Evolutionary conservation across 768 basidiomycete species (phyloP).

Genomic region (Rhizopogon salebrosus): DNA sequence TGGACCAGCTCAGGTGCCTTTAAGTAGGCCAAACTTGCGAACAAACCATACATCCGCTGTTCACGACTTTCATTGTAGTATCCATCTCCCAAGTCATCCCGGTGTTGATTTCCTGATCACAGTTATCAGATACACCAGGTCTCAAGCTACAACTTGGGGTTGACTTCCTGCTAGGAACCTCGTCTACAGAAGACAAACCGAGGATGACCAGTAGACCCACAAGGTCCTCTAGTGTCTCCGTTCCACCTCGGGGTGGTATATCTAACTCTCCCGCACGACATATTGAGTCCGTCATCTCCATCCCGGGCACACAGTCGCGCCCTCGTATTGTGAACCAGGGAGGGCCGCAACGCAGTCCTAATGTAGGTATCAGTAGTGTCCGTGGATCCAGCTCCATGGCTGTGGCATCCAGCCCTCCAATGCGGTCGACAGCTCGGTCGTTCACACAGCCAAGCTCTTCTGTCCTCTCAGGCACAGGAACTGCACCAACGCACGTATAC

Average conservation of each 20-base stretch:
- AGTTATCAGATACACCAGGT: background rate
- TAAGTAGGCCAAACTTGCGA: conserved; percentile 4
- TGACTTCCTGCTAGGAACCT: background rate
- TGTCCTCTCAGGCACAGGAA: conserved; percentile 25
- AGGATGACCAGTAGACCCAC: conserved; percentile 47
- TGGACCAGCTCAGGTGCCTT: conserved; percentile 1
- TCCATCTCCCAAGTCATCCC: background rate
- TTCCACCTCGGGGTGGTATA: conserved; percentile 42
- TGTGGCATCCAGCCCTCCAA: conserved; percentile 29
- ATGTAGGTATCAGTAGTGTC: conserved; percentile 31
- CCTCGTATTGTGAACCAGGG: conserved; percentile 33
- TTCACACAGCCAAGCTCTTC: conserved; percentile 29
- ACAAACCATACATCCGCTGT: background rate
- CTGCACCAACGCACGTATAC: conserved; percentile 25
- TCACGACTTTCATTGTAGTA: background rate
- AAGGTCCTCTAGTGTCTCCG: conserved; percentile 65
- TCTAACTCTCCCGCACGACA: conserved; percentile 47
- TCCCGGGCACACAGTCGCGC: conserved; percentile 46
- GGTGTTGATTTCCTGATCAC: background rate
- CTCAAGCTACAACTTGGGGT: background rate
- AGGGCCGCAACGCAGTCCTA: conserved; percentile 20
- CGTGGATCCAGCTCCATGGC: conserved; percentile 26
- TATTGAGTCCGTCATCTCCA: conserved; percentile 62
- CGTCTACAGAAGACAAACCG: background rate
- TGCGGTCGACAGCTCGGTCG: conserved; percentile 41